Evolutionary conservation across 163 green algal genomes (phyloP), one percentile per base, ranked within the genome.

Genomic region (Trebouxiophyceae sp.): DNA sequence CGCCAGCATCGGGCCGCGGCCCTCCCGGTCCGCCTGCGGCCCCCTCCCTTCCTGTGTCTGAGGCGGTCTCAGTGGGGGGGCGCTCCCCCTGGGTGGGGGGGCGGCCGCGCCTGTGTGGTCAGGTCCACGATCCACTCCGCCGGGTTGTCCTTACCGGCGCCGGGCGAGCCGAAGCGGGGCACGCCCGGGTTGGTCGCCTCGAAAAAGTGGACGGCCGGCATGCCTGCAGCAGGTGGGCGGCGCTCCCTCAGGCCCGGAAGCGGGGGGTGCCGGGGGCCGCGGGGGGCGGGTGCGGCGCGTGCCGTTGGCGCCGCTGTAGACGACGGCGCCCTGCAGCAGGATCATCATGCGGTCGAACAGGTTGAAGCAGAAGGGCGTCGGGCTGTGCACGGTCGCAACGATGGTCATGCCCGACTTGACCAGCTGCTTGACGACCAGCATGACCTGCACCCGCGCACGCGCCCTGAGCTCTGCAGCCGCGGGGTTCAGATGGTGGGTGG

Each of bases 351-450:
- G 59, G 80, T 93, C 80, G 57, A 93, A 93, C 1, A 93, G 81
- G 27, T 57, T 64, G 67, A 95, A 95, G 62, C 62, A 68, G 62
- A 57, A 68, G 6, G 79, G 71, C 5, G 86, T 84, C 39, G 89
- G 89, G 3, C 79, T 86, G 78, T 95, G 88, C 73, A 96, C 91
- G 75, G 87, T 95, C 44, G 83, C 80, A 45, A 80, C 83, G 45
- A 95, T 84, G 60, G 87, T 93, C 34, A 88, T 87, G 34, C 88
- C 86, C 39, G 70, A 70, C 3, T 16, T 58, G 2, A 81, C 72
- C 45, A 96, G 77, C n/a, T 31, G 33, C 74, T 89, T 89, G 22
- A 92, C 78, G 33, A 84, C 74, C 0, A 61, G 73, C 86, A 93
- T 90, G 23, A 88, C 79, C 65, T 89, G 55, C 50, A n/a, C n/a